Evolutionary conservation across 257 asterid species (phyloP), one percentile per base, ranked within the genome.

Genomic region (Rauvolfia tetraphylla): DNA sequence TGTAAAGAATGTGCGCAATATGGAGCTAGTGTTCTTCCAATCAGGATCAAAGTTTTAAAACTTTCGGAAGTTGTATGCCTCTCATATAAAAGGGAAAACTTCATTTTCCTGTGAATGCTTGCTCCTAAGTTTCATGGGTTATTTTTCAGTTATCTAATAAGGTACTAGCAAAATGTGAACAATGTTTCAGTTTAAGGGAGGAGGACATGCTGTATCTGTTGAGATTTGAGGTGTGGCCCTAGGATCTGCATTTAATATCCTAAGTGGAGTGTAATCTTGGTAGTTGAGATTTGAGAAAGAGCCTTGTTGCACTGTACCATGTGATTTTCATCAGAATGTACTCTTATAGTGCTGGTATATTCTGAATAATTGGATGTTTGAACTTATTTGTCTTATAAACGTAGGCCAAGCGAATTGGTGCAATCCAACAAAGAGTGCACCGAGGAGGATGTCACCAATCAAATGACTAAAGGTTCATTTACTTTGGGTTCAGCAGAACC

Each of bases 331-430:
- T 57, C 46, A 18, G 14, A 7, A 14, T 41, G 5, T 63, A 39
- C 25, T 31, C 9, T 29, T 5, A 63, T 33, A 1, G 18, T 68
- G 67, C 54, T 13, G 71, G 29, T 39, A 73, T 66, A 68, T 63
- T 54, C 80, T 72, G 66, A 62, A 71, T 29, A 33, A 38, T 1
- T 38, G 3, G 34, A 15, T n/a, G 13, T 59, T 29, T 15, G 46
- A 29, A 68, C 46, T 41, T 4, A 68, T 59, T 53, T 79, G 76
- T 79, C 49, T 22, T 70, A 78, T 59, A 44, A 53, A 48, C 62
- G 51, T 86, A 93, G 98, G 95, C 98, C 98, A 42, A 80, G 87
- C 76, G 96, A 92, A 88, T 75, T 95, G 85, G 85, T 93, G 67
- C 86, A 91, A 34, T 91, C 96, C 33, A 84, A 79, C 86, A 88